These are phyloP conservation scores for Fonsecaea erecta DNA, from an alignment of 2,329 filamentous ascomycete species.

Conservation along the genomic window DNA sequence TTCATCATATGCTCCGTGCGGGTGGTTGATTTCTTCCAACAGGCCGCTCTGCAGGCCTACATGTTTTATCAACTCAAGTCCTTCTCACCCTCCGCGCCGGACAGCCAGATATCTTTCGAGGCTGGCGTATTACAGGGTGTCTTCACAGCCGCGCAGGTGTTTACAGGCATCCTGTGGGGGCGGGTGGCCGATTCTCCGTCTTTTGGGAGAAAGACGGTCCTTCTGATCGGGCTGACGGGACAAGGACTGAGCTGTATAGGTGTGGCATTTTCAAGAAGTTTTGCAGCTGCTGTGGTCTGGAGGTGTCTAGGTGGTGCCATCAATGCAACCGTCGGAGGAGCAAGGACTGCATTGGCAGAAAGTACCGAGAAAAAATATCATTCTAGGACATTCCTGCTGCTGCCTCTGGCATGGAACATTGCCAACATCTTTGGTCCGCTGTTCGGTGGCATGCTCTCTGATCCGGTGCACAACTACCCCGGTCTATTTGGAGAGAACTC, in stretches of 20 bases:
- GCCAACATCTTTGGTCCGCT: slow-evolving; percentile 60
- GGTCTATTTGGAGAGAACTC: slow-evolving; percentile 65
- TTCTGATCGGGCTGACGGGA: slow-evolving; percentile 75
- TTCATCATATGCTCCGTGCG: slow-evolving; percentile 73
- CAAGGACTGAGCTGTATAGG: slow-evolving; percentile 68
- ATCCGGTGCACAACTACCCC: slow-evolving; percentile 68
- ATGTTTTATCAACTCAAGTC: slow-evolving; percentile 79
- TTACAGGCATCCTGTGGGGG: slow-evolving; percentile 77
- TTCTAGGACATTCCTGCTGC: slow-evolving; percentile 60
- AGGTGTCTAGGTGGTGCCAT: slow-evolving; percentile 68
- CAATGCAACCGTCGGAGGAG: slow-evolving; percentile 74
- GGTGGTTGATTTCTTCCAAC: slow-evolving; percentile 75
- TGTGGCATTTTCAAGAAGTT: slow-evolving; percentile 70
- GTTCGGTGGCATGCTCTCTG: slow-evolving; percentile 69
- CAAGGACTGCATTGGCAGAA: slow-evolving; percentile 74
- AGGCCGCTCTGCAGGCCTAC: slow-evolving; percentile 72
- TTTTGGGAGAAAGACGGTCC: slow-evolving; percentile 72
- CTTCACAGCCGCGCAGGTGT: slow-evolving; percentile 74
- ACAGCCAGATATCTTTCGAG: slow-evolving; percentile 68
- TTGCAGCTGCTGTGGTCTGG: slow-evolving; percentile 66
- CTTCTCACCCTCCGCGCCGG: slow-evolving; percentile 59
- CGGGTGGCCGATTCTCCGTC: slow-evolving; percentile 52
- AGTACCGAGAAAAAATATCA: slow-evolving; percentile 71
- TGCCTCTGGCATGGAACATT: slow-evolving; percentile 71
- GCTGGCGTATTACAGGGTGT: slow-evolving; percentile 72